Evolutionary conservation across 768 basidiomycete genomes (phyloP).

Genomic region (Kwoniella botswanensis): DNA sequence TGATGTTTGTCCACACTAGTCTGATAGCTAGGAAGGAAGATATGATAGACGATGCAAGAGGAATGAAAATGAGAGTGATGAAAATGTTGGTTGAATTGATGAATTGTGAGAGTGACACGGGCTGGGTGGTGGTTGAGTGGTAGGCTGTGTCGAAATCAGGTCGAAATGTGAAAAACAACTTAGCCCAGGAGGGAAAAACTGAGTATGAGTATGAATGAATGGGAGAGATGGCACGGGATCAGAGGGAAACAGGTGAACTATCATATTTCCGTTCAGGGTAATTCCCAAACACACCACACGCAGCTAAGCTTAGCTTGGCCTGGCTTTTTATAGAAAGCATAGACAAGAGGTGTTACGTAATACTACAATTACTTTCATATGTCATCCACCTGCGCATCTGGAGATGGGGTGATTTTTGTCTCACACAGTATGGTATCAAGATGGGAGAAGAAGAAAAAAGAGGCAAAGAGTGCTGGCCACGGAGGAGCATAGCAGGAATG

Average conservation of each 20-base stretch:
- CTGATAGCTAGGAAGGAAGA: no score
- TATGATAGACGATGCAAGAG: not conserved
- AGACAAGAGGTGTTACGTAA: not conserved
- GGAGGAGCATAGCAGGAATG: no score
- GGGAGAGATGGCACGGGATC: not conserved
- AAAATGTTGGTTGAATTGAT: constrained; percentile 3
- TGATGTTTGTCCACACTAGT: no score
- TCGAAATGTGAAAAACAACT: no score
- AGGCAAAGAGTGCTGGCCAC: no score
- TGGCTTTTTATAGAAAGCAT: not conserved
- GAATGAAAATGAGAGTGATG: not conserved
- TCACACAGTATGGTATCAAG: no score
- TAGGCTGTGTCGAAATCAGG: no score
- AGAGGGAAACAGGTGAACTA: not conserved
- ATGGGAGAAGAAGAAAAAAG: no score
- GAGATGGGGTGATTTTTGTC: no score
- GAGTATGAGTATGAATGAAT: not conserved
- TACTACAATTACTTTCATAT: not conserved
- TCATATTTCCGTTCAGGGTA: not conserved
- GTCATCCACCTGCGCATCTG: no score
- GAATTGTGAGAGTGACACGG: not conserved
- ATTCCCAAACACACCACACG: not conserved
- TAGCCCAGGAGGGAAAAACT: not conserved
- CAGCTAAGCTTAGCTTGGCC: not conserved
- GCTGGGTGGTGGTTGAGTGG: not conserved